Base-by-base conservation (phyloP, 225 moss, liverwort and hornwort genomes). In the Pseudisothecium myosuroides region DNA sequence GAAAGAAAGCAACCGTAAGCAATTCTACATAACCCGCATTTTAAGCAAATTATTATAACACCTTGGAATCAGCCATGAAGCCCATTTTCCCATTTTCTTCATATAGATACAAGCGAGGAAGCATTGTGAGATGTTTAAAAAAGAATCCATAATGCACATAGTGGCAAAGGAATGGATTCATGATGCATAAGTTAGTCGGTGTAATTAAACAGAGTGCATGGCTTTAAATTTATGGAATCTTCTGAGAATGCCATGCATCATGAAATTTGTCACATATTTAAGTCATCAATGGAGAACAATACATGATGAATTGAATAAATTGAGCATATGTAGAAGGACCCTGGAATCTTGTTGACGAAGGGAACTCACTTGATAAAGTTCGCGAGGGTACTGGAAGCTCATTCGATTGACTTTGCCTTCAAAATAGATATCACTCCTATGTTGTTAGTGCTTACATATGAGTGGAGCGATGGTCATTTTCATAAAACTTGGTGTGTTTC, bases 321-420 rank as follows among this genome's bases (percentile, higher is more conserved):
- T 66, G 32, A 87, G 62, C 84, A 63, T n/a, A 22, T 47, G 47
- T 82, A 59, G n/a, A n/a, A 55, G 52, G 19, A 29, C 64, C 56
- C 64, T 49, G 29, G 47, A 39, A 17, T 56, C 37, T 63, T 34
- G 32, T 39, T 89, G 17, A 64, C 22, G 32, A 49, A 74, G 66
- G 12, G 23, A 76, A 88, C 86, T 83, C 72, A 96, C 96, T 88
- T 93, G 66, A 86, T 96, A 98, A 66, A 97, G 94, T 76, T 94
- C 91, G 37, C 34, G 92, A 61, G 97, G 97, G 72, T n/a, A n/a
- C n/a, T n/a, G n/a, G n/a, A n/a, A n/a, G n/a, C n/a, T n/a, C n/a
- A n/a, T n/a, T n/a, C n/a, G n/a, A n/a, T n/a, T n/a, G n/a, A n/a
- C n/a, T n/a, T n/a, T n/a, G n/a, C n/a, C n/a, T n/a, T n/a, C n/a